Conservation (phyloP, 1,284 basidiomycete species). For the Melampsora americana region DNA sequence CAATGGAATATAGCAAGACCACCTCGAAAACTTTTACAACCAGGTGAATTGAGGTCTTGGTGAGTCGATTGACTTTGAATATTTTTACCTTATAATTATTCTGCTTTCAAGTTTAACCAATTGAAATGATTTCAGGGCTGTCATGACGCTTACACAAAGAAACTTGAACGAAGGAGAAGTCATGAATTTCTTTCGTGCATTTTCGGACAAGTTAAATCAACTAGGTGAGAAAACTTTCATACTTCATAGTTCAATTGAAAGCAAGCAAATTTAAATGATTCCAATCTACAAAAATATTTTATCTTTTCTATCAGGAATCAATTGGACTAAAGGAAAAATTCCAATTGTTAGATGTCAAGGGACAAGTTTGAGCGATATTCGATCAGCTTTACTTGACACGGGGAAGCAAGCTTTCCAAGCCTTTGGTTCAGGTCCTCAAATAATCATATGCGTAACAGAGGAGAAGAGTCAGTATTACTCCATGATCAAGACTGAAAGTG, state of each 20-base stretch:
- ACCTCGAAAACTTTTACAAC: background rate
- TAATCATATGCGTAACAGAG: conserved; percentile 37
- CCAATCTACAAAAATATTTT: too few relatives aligned
- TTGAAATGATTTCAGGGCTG: conserved; percentile 9
- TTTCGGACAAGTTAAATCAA: background rate
- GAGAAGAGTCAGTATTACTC: conserved; percentile 9
- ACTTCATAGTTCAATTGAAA: too few relatives aligned
- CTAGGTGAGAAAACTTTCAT: too few relatives aligned
- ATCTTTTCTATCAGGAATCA: background rate
- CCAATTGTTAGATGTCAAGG: conserved; percentile 18
- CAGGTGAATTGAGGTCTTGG: conserved; percentile 24
- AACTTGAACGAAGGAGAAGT: background rate
- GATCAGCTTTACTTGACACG: conserved; percentile 3
- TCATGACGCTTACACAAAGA: conserved; percentile 11
- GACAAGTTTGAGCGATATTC: background rate
- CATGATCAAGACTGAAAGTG: conserved; percentile 32
- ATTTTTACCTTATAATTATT: too few relatives aligned
- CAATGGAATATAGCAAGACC: conserved; percentile 39
- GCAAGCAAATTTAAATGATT: too few relatives aligned
- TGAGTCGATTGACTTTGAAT: background rate
- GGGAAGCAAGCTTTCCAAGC: conserved; percentile 15
- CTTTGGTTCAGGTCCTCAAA: conserved; percentile 11
- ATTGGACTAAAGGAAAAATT: conserved; percentile 1
- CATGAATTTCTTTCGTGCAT: conserved; percentile 13
- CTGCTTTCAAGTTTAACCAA: too few relatives aligned